A percentile compares a stretch with the other conserved stretches of the same genome.
phyloP scores from a whole-genome alignment of 2,329 filamentous ascomycete species.

The Emmonsia crescens region DNA sequence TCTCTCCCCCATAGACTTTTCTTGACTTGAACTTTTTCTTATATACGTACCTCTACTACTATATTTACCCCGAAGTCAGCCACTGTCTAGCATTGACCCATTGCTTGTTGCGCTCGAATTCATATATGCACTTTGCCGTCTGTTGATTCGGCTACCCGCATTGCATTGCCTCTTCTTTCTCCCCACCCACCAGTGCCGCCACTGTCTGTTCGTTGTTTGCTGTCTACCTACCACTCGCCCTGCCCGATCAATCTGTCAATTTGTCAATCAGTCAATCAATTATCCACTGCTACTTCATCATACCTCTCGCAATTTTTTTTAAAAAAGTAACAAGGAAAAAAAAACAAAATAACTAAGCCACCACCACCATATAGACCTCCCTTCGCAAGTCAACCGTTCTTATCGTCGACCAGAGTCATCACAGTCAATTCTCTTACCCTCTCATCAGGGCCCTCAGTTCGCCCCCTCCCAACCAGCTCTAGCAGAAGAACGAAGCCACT shows the following conservation, averaged over 20 bases:
- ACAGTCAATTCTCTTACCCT: slow-evolving; percentile 23
- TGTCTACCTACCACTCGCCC: background rate
- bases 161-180: background rate
- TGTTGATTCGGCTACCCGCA: background rate
- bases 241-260: background rate
- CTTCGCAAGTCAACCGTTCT: slow-evolving; percentile 1
- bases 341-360: background rate
- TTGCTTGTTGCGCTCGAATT: background rate
- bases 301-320: background rate
- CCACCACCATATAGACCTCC: slow-evolving; percentile 1
- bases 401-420: slow-evolving; percentile 12
- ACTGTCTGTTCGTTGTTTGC: background rate
- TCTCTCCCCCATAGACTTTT: background rate
- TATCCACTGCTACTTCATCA: background rate
- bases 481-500: slow-evolving; percentile 15
- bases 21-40: background rate
- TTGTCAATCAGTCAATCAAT: slow-evolving; percentile 2
- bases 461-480: background rate
- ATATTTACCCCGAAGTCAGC: background rate
- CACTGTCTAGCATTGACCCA: background rate
- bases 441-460: slow-evolving; percentile 19
- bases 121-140: background rate
- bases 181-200: too few species aligned
- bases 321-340: background rate
- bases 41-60: background rate